A percentile compares a stretch with the other conserved stretches of the same genome.
These are phyloP conservation scores for Euphorbia peplus DNA, from an alignment of 345 rosid genomes.

Conservation along the genomic window DNA sequence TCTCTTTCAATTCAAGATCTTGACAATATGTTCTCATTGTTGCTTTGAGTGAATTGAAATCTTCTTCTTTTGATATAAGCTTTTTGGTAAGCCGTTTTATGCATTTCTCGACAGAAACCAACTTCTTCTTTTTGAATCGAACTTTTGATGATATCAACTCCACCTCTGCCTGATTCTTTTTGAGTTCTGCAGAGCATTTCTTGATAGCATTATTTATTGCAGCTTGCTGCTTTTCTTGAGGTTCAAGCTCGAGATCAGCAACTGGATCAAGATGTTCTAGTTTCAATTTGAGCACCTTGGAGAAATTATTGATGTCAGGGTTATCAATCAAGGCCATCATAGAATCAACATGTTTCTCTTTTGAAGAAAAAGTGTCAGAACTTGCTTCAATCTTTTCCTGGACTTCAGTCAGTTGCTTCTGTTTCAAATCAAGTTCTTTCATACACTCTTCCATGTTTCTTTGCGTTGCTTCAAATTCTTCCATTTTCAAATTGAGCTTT, in stretches of 20 bases:
- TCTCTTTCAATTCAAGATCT: constrained; percentile 24
- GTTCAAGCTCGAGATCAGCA: too few relatives aligned
- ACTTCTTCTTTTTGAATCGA: constrained; percentile 8
- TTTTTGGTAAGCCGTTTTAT: constrained; percentile 8
- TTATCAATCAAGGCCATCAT: too few relatives aligned
- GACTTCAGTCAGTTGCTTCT: too few relatives aligned
- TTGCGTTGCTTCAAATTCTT: constrained; percentile 2
- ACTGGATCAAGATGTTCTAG: too few relatives aligned
- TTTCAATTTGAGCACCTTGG: too few relatives aligned
- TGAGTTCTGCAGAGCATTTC: constrained; percentile 21
- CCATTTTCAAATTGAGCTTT: constrained; percentile 15
- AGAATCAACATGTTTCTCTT: too few relatives aligned
- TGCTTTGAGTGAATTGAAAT: constrained; percentile 19
- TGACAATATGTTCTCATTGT: constrained; percentile 1
- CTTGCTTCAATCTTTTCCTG: too few relatives aligned
- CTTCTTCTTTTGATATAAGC: constrained; percentile 19
- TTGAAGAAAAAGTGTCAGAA: too few relatives aligned
- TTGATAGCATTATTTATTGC: constrained; percentile 1
- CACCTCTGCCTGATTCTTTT: constrained; percentile 2
- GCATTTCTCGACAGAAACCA: not conserved
- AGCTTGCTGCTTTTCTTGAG: too few relatives aligned
- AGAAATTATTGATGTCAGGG: too few relatives aligned
- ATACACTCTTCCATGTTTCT: not conserved
- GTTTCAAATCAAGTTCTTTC: too few relatives aligned
- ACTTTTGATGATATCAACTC: constrained; percentile 2